These are phyloP conservation scores for Fennellomyces sp. DNA, from an alignment of 371 early-diverging fungal genomes.

Conservation along the genomic window DNA sequence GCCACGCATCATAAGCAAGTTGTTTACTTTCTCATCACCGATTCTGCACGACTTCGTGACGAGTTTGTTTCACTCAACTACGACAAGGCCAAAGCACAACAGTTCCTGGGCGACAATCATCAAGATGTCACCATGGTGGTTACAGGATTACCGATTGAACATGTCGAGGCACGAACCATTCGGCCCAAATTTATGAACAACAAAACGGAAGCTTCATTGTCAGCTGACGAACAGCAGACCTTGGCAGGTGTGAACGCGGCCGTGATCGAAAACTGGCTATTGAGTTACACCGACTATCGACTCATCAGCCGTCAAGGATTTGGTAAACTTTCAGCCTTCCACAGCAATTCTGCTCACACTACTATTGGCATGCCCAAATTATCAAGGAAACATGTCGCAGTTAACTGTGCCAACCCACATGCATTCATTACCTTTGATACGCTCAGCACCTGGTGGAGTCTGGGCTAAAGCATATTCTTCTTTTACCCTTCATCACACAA, in stretches of 20 bases:
- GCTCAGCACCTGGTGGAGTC: conserved; percentile 34
- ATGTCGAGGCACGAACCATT: conserved; percentile 47
- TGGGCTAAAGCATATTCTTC: conserved; percentile 15
- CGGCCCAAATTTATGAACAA: conserved; percentile 17
- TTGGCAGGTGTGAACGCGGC: conserved; percentile 47
- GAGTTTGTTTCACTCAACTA: conserved; percentile 41
- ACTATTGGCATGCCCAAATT: conserved; percentile 35
- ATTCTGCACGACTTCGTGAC: conserved; percentile 41
- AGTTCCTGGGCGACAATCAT: conserved; percentile 25
- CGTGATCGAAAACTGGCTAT: conserved; percentile 55
- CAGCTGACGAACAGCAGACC: conserved; percentile 26
- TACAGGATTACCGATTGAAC: conserved; percentile 54
- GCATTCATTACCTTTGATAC: conserved; percentile 29
- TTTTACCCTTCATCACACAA: not conserved
- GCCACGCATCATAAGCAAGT: conserved; percentile 40
- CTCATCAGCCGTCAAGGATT: conserved; percentile 51
- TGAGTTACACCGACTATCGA: conserved; percentile 52
- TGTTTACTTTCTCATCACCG: conserved; percentile 50
- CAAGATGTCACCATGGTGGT: conserved; percentile 36
- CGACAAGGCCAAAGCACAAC: conserved; percentile 15
- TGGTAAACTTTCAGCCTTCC: conserved; percentile 51
- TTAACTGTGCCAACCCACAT: conserved; percentile 27
- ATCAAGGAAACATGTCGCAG: conserved; percentile 16
- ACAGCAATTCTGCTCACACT: conserved; percentile 19
- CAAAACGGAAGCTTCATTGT: not conserved